Conservation (phyloP, 306 rosid species). For the Carpinus fangiana region DNA sequence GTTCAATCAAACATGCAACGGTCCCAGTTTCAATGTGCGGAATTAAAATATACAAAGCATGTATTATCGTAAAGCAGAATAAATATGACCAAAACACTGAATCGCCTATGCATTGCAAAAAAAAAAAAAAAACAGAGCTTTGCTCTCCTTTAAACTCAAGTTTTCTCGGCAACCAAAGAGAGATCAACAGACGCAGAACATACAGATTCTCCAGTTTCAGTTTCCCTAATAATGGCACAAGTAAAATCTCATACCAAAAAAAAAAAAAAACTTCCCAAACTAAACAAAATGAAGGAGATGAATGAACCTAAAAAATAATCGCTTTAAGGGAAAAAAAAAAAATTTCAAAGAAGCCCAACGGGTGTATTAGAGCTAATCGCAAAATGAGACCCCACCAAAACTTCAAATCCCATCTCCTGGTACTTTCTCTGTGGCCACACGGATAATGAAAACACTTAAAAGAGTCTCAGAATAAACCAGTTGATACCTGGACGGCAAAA, state of each 20-base stretch:
- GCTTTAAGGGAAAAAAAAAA: neutral
- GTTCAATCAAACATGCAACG: neutral
- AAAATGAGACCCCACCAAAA: neutral
- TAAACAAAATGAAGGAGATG: neutral
- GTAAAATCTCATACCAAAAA: neutral
- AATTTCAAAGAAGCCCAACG: no score
- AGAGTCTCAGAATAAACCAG: neutral
- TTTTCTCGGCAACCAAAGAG: neutral
- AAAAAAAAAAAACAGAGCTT: neutral
- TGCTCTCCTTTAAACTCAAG: neutral
- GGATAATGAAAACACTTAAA: neutral
- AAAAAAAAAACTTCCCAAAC: neutral
- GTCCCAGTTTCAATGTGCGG: neutral
- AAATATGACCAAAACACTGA: neutral
- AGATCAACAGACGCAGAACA: neutral
- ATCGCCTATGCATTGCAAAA: neutral
- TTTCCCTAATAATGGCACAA: neutral
- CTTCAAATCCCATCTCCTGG: neutral
- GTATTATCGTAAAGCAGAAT: no score
- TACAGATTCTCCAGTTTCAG: neutral
- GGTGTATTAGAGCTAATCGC: neutral
- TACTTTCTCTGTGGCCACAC: neutral
- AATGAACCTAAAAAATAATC: no score
- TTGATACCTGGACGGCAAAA: conserved; percentile 42
- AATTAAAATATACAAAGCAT: neutral